A percentile compares a stretch with the other conserved stretches of the same genome.
phyloP scores from a whole-genome alignment of 1,284 basidiomycete species.

The Ganoderma sinense region DNA sequence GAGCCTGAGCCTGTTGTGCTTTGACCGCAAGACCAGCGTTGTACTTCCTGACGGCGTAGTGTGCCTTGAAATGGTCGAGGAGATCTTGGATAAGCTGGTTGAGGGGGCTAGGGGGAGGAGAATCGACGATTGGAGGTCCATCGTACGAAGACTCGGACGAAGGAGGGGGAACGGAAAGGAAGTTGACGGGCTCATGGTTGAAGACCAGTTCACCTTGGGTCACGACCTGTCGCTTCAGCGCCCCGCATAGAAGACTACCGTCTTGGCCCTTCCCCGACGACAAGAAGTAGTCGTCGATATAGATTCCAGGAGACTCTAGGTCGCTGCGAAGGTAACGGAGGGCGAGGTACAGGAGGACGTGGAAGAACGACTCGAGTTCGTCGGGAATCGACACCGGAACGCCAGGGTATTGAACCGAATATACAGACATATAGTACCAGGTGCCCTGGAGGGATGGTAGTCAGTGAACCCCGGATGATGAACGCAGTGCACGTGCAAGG shows the following conservation, averaged over 20 bases:
- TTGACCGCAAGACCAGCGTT: background rate
- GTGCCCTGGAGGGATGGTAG: slow-evolving; percentile 14
- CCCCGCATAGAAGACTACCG: background rate
- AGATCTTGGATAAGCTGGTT: background rate
- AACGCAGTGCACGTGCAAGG: background rate
- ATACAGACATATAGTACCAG: slow-evolving; percentile 23
- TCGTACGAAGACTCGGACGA: background rate
- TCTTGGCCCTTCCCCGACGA: background rate
- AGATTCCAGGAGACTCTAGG: background rate
- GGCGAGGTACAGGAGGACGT: background rate
- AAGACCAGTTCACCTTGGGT: background rate
- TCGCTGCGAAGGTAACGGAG: background rate
- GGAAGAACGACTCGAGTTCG: background rate
- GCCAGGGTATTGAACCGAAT: background rate
- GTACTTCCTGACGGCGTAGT: background rate
- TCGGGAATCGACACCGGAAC: background rate
- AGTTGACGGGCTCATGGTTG: background rate
- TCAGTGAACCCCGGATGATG: background rate
- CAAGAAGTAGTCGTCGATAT: background rate
- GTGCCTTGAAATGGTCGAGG: background rate
- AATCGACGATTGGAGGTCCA: background rate
- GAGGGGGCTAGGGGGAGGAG: background rate
- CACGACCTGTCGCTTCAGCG: background rate
- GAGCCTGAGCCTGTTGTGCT: background rate
- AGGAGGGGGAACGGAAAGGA: background rate